Base-by-base conservation (phyloP, 2,329 filamentous ascomycete species). In the Pseudocercospora musae region DNA sequence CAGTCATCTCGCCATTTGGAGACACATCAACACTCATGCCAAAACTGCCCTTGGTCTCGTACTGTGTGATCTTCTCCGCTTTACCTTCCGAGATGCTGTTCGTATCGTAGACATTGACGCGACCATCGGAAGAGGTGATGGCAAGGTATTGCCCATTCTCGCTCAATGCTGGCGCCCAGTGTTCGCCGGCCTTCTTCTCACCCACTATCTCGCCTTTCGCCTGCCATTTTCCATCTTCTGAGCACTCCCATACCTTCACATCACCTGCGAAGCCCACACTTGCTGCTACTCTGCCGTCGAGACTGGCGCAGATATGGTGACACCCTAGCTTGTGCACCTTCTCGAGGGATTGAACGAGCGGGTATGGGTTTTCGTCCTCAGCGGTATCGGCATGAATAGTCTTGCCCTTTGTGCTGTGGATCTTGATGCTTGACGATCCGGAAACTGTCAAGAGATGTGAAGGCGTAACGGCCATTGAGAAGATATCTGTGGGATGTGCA, bases 31-130 rank as follows among this genome's bases (percentile, higher is more conserved):
- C 87, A 71, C 89, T 90, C 79, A 95, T 86, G 40, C 92, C 94
- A 78, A 97, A 98, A 76, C 89, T 94, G 13, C 92, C 92, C 69
- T 94, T 92, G 1, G 94, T 97, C 79, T 96, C 92, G 73, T 95
- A 96, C 71, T 93, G 87, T 56, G 87, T 84, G 64, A 95, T 87
- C 77, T 90, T 91, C 21, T 79, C 77, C 40, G 71, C 64, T 5
- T 57, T 60, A 42, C 85, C 81, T 3, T 76, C 76, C 2, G 68
- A 52, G 37, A 75, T 66, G 29, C 65, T 70, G 11, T 77, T 71
- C 18, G 79, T 74, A 73, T 96, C 88, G 91, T 93, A 98, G 44
- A 98, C 90, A 70, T 93, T 92, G 72, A 98, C 87, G 59, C 89
- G 86, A 3, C 95, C 95, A 73, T 96, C 90, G 71, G 92, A 89